A percentile compares a stretch with the other conserved stretches of the same genome.
phyloP scores from a whole-genome alignment of 768 basidiomycete species.

The Podaxis carcinomalis region DNA sequence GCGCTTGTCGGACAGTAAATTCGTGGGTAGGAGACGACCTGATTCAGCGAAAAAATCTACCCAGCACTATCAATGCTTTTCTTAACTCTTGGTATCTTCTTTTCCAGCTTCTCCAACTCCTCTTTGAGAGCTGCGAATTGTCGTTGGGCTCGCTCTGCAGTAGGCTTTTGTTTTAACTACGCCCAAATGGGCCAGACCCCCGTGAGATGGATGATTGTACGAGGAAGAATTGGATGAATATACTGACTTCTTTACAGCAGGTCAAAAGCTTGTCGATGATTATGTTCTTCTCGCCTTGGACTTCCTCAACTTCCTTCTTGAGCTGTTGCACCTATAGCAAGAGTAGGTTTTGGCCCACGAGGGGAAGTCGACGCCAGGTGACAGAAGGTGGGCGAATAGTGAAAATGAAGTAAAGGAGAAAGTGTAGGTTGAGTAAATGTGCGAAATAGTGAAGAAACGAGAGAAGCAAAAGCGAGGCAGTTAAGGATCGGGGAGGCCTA shows the following conservation, averaged over 20 bases:
- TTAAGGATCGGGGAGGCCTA: conserved; percentile 28
- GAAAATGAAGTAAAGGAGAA: not conserved
- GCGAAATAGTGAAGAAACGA: conserved; percentile 1
- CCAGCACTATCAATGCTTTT: conserved; percentile 29
- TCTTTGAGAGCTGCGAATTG: conserved; percentile 78
- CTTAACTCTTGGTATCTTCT: conserved; percentile 48
- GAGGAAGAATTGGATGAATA: conserved; percentile 4
- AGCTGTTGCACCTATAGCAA: conserved; percentile 55
- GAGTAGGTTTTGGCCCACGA: not conserved
- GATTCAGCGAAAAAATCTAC: not conserved
- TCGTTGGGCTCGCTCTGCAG: conserved; percentile 78
- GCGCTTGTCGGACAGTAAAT: conserved; percentile 3
- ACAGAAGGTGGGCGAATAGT: not conserved
- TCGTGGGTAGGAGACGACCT: conserved; percentile 7
- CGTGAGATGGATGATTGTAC: conserved; percentile 12
- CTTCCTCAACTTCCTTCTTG: conserved; percentile 75
- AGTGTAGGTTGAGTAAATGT: conserved; percentile 1
- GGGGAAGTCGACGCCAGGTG: not conserved
- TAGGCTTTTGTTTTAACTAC: conserved; percentile 56
- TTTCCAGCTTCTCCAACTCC: conserved; percentile 82
- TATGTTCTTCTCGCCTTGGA: conserved; percentile 71
- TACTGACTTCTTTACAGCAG: conserved; percentile 82
- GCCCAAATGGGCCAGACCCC: conserved; percentile 18
- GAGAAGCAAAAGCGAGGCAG: conserved; percentile 7
- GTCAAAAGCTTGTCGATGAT: conserved; percentile 81